Conservation (phyloP, 371 early-diverging fungal species). For the Basidiobolus meristosporus region DNA sequence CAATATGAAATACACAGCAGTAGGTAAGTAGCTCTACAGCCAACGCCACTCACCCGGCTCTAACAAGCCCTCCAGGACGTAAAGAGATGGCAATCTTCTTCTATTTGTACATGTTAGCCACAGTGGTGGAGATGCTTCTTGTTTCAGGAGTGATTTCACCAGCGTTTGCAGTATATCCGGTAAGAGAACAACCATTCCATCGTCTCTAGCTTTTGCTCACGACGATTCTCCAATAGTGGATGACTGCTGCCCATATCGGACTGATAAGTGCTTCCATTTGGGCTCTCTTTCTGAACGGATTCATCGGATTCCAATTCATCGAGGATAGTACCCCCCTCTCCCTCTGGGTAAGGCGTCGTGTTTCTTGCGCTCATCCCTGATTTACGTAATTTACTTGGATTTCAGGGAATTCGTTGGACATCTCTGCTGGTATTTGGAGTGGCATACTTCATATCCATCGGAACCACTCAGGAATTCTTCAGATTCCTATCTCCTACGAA, state of each 20-base stretch:
- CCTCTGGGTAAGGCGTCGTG: conserved; percentile 54
- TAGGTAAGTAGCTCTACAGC: conserved; percentile 35
- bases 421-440: conserved; percentile 56
- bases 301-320: conserved; percentile 89
- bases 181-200: conserved; percentile 16
- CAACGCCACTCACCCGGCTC: background rate
- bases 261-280: conserved; percentile 69
- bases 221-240: conserved; percentile 30
- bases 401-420: conserved; percentile 67
- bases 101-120: conserved; percentile 75
- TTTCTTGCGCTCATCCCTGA: conserved; percentile 1
- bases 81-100: conserved; percentile 95
- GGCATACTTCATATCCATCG: conserved; percentile 60
- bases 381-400: conserved; percentile 2
- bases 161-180: conserved; percentile 54
- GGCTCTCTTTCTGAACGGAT: conserved; percentile 83
- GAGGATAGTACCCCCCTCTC: conserved; percentile 87
- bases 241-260: conserved; percentile 69
- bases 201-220: background rate
- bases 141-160: conserved; percentile 82
- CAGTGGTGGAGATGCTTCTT: conserved; percentile 69
- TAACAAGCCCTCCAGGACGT: conserved; percentile 35
- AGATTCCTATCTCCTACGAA: conserved; percentile 27
- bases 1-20: conserved; percentile 90
- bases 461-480: conserved; percentile 49